Conservation (phyloP, 192 early-diverging fungal genomes). For the Entomortierella parvispora region DNA sequence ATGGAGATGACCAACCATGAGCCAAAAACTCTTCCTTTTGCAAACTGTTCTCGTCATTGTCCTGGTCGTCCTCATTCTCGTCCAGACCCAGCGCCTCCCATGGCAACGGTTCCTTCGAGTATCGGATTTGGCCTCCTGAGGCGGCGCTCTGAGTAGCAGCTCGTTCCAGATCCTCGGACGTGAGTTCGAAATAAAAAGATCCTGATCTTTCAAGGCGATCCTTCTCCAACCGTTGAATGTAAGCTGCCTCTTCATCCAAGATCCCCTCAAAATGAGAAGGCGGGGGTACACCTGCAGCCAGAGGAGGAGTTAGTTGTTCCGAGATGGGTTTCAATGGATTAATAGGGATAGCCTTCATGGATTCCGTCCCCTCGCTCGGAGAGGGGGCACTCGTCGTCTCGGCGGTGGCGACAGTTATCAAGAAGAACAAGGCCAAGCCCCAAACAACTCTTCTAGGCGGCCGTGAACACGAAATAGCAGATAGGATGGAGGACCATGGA, state of each 20-base stretch:
- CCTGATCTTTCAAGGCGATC: slow-evolving; percentile 11
- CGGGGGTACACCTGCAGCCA: slow-evolving; percentile 26
- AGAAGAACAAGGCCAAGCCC: neutral
- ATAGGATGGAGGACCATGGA: too few relatives aligned
- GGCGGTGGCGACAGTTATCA: neutral
- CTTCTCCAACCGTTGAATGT: slow-evolving; percentile 14
- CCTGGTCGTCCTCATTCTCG: neutral
- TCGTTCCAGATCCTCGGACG: slow-evolving; percentile 2
- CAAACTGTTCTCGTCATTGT: neutral
- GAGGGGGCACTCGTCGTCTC: neutral
- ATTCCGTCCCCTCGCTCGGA: neutral
- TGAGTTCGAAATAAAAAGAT: slow-evolving; percentile 30
- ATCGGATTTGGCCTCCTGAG: neutral
- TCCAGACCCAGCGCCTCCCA: slow-evolving; percentile 26
- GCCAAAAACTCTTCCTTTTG: neutral
- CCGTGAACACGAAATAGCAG: too few relatives aligned
- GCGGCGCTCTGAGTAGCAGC: neutral
- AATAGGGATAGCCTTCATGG: neutral
- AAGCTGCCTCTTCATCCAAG: slow-evolving; percentile 10
- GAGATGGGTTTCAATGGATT: slow-evolving; percentile 8
- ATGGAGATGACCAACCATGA: slow-evolving; percentile 11
- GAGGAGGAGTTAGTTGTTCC: slow-evolving; percentile 21
- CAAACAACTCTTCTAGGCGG: neutral
- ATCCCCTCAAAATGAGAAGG: neutral
- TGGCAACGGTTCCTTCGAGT: slow-evolving; percentile 32